Percentiles rank a stretch among this genome's conserved stretches.
Conservation (phyloP, 176 grass and related monocot species). For the Paspalum vaginatum region DNA sequence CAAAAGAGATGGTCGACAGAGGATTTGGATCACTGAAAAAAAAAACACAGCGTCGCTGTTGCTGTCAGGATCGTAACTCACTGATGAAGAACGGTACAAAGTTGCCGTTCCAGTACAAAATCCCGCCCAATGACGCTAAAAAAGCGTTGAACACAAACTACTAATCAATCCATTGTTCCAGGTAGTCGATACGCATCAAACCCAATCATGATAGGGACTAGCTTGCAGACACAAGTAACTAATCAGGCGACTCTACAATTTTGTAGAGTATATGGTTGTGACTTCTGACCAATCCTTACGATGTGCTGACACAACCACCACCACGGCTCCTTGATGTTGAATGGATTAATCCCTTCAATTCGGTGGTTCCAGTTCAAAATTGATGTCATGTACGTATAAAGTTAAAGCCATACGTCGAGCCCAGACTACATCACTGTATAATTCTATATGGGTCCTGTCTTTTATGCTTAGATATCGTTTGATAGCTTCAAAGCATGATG, state of each 20-base stretch:
- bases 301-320: constrained; percentile 33
- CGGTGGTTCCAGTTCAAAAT: not conserved
- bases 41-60: constrained; percentile 34
- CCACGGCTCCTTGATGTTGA: not conserved
- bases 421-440: not conserved
- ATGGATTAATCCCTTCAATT: not conserved
- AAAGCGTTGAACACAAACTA: constrained; percentile 37
- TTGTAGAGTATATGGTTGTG: constrained; percentile 23
- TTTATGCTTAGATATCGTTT: not conserved
- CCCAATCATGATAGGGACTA: constrained; percentile 50
- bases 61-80: constrained; percentile 46
- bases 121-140: constrained; percentile 1
- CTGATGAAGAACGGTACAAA: constrained; percentile 41
- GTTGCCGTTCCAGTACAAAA: constrained; percentile 50
- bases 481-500: constrained; percentile 15
- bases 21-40: constrained; percentile 38
- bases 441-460: constrained; percentile 9
- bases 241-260: constrained; percentile 17
- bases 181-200: constrained; percentile 34
- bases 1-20: constrained; percentile 34
- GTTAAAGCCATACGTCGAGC: no score
- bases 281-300: constrained; percentile 40
- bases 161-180: constrained; percentile 22
- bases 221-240: constrained; percentile 53
- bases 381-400: no score